Conservation (phyloP, 1,139 yeast species). For the Suhomyces coccinellae region DNA sequence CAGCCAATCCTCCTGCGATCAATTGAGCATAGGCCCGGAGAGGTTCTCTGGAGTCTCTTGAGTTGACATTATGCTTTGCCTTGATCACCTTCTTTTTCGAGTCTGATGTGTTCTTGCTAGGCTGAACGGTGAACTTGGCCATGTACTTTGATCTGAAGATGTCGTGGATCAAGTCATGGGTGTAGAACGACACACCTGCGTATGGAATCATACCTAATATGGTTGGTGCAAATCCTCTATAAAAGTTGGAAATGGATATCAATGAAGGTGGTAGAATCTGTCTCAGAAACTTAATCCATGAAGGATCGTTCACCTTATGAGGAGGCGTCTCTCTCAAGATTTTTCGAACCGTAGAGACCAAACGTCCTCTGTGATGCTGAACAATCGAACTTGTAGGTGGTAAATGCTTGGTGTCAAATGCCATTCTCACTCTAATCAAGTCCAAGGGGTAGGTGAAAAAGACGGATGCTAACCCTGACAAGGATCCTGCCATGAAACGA, state of each 20-base stretch:
- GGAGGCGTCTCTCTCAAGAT: slow-evolving; percentile 68
- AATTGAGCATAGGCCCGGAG: slow-evolving; percentile 89
- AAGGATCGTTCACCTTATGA: slow-evolving; percentile 36
- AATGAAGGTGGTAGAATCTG: slow-evolving; percentile 35
- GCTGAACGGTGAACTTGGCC: slow-evolving; percentile 56
- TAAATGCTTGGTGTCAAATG: slow-evolving; percentile 63
- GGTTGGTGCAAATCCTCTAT: slow-evolving; percentile 93
- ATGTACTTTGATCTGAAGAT: slow-evolving; percentile 61
- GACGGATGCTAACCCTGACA: slow-evolving; percentile 85
- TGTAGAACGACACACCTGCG: slow-evolving; percentile 95
- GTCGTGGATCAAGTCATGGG: slow-evolving; percentile 91
- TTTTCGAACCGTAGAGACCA: slow-evolving; percentile 51
- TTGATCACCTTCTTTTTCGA: slow-evolving; percentile 18
- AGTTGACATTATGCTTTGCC: slow-evolving; percentile 28
- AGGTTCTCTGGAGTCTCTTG: slow-evolving; percentile 61
- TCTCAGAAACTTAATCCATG: slow-evolving; percentile 38
- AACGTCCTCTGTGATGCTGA: slow-evolving; percentile 47
- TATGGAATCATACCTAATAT: slow-evolving; percentile 95
- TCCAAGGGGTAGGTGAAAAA: slow-evolving; percentile 92
- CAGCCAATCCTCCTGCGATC: slow-evolving; percentile 92
- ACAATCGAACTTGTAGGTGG: slow-evolving; percentile 18
- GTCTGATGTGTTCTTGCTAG: slow-evolving; percentile 7
- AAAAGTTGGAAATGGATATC: slow-evolving; percentile 65
- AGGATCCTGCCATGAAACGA: slow-evolving; percentile 83
- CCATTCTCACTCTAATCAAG: slow-evolving; percentile 84